Base-by-base conservation (phyloP, 2,329 filamentous ascomycete species). In the Xylaria sp. region DNA sequence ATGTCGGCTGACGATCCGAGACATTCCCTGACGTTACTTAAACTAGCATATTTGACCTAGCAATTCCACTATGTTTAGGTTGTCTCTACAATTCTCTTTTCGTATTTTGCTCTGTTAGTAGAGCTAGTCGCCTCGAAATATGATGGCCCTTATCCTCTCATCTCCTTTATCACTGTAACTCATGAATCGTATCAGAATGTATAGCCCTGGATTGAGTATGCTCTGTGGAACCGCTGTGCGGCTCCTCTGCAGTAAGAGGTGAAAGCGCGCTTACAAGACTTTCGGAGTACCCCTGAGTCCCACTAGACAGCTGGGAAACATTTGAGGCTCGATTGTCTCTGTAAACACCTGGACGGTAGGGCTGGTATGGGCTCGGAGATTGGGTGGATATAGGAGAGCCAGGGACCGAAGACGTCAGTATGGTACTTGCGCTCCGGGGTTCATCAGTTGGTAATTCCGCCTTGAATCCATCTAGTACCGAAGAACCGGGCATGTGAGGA, bases 381-480 rank as follows among this genome's bases (percentile, higher is more conserved):
- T 10, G 52, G 15, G 43, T 23, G 5, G 43, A 36, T 28, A 23
- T 56, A 20, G 60, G 64, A 34, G 66, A 48, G 30, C n/a, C 43
- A n/a, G 50, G 41, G 15, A 61, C 41, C 7, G 57, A 59, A 28
- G 63, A 57, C 13, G 30, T 12, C 5, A 36, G 43, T 7, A 34
- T n/a, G 25, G 57, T 52, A 10, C 13, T 66, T 13, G 65, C 48
- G 23, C 30, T 65, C 28, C 18, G 34, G 15, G 69, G 67, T 2
- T 65, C 65, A 18, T 70, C 56, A 8, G 70, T 65, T 59, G 70
- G 65, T 8, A 72, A 28, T 45, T 72, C 70, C 2, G 70, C 65
- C 60, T 72, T 72, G 48, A 60, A 72, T 8, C 60, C 63, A 18
- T 43, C 34, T 10, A 70, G 39, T n/a, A 59, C 43, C 5, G 59